These are phyloP conservation scores for Sugiyamaella qingdaonensis DNA, from an alignment of 805 yeast genomes.

Conservation along the genomic window DNA sequence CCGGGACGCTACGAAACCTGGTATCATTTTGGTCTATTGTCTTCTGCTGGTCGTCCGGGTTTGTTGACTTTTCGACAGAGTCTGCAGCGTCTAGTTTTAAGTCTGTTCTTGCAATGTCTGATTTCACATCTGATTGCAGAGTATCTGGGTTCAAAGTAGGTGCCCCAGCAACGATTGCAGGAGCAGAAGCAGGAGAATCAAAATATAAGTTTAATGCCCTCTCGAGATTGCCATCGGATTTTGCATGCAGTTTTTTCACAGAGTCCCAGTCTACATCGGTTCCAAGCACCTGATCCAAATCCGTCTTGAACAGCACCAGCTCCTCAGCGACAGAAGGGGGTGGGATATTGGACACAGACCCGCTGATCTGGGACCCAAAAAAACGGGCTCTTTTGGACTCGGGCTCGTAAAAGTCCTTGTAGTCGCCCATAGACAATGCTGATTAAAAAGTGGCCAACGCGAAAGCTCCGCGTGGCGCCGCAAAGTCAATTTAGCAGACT, in stretches of 20 bases:
- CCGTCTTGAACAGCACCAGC: background rate
- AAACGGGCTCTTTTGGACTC: background rate
- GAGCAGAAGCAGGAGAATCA: constrained; percentile 14
- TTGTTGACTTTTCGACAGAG: no score
- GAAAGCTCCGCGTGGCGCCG: background rate
- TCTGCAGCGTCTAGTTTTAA: no score
- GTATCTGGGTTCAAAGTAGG: no score
- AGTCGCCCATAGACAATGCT: background rate
- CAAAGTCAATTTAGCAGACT: background rate
- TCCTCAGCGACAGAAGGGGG: background rate
- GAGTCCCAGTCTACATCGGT: background rate
- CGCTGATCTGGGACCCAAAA: background rate
- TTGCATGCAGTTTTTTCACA: background rate
- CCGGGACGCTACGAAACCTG: no score
- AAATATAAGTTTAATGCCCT: constrained; percentile 28
- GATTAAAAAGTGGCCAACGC: background rate
- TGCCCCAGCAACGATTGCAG: background rate
- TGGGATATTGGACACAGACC: background rate
- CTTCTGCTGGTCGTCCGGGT: no score
- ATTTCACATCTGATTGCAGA: background rate
- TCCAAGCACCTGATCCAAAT: background rate
- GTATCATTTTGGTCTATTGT: no score
- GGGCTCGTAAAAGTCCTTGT: constrained; percentile 5
- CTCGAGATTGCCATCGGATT: constrained; percentile 23
- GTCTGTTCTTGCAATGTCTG: no score